A percentile compares a stretch with the other conserved stretches of the same genome.
These are phyloP conservation scores for Sambucus nigra DNA, from an alignment of 129 eudicot species.

Conservation along the genomic window DNA sequence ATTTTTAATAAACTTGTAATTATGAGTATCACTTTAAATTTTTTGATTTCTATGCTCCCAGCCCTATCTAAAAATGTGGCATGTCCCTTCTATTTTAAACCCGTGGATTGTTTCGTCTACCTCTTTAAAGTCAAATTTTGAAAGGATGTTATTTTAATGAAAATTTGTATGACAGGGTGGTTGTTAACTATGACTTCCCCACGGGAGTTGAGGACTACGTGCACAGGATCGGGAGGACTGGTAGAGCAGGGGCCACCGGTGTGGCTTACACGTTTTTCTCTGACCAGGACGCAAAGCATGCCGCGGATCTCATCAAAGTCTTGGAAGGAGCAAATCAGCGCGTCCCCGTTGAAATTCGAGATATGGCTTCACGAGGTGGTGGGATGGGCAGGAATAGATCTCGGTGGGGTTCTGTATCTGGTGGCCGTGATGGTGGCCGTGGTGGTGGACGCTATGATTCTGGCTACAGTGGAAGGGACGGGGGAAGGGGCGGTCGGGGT, in stretches of 20 bases:
- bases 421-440: constrained; percentile 53
- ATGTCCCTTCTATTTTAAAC: too few species aligned
- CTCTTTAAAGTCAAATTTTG: too few species aligned
- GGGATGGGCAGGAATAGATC: constrained; percentile 63
- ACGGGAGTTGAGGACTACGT: constrained; percentile 96
- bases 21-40: too few species aligned
- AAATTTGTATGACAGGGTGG: constrained; percentile 59
- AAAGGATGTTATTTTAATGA: too few species aligned
- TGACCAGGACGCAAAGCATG: constrained; percentile 81
- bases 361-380: constrained; percentile 83
- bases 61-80: too few species aligned
- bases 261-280: constrained; percentile 73
- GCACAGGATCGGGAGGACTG: constrained; percentile 97
- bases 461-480: constrained; percentile 39
- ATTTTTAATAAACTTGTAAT: too few species aligned
- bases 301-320: constrained; percentile 67
- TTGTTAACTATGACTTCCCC: constrained; percentile 90
- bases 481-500: constrained; percentile 37
- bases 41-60: too few species aligned
- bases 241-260: constrained; percentile 98
- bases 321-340: constrained; percentile 90
- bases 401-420: constrained; percentile 66
- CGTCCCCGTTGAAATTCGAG: constrained; percentile 72
- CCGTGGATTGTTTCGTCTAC: too few species aligned
- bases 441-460: constrained; percentile 45